Conservation (phyloP, 768 basidiomycete genomes). For the Hygrocybe coccinea region DNA sequence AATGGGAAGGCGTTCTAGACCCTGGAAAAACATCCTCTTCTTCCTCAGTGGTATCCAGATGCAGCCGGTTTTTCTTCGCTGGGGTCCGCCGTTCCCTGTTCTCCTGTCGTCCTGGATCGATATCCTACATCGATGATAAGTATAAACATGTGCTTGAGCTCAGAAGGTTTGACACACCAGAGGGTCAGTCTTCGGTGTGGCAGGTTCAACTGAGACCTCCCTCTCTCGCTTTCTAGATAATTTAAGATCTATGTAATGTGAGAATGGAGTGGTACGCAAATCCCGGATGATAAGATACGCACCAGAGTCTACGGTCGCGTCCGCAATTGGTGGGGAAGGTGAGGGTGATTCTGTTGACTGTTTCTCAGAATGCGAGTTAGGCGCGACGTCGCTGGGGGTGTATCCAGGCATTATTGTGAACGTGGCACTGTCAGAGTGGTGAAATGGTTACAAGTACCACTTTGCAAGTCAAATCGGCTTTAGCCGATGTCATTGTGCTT, state of each 20-base stretch:
- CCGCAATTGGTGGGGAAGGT: slow-evolving; percentile 44
- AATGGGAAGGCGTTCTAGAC: slow-evolving; percentile 42
- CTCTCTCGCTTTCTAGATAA: slow-evolving; percentile 69
- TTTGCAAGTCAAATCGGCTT: slow-evolving; percentile 1
- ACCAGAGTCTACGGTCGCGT: slow-evolving; percentile 17
- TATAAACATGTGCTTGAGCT: not conserved
- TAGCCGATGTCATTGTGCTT: not conserved
- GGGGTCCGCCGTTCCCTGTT: slow-evolving; percentile 55
- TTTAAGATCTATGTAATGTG: slow-evolving; percentile 36
- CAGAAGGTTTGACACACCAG: slow-evolving; percentile 4
- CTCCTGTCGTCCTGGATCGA: slow-evolving; percentile 36
- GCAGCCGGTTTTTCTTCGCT: slow-evolving; percentile 70
- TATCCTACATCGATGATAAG: slow-evolving; percentile 31
- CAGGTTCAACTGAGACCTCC: slow-evolving; percentile 72
- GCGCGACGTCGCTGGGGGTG: not conserved
- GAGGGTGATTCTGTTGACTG: slow-evolving; percentile 28
- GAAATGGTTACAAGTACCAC: not conserved
- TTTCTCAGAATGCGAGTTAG: not conserved
- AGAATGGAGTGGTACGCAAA: slow-evolving; percentile 37
- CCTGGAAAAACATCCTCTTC: slow-evolving; percentile 47
- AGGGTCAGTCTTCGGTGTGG: slow-evolving; percentile 34
- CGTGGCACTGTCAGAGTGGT: not conserved
- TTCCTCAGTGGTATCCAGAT: slow-evolving; percentile 58
- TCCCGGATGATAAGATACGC: slow-evolving; percentile 16
- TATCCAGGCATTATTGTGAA: not conserved